Base-by-base conservation (phyloP, 169 alveolate genomes). In the Eimeria brunetti region DNA sequence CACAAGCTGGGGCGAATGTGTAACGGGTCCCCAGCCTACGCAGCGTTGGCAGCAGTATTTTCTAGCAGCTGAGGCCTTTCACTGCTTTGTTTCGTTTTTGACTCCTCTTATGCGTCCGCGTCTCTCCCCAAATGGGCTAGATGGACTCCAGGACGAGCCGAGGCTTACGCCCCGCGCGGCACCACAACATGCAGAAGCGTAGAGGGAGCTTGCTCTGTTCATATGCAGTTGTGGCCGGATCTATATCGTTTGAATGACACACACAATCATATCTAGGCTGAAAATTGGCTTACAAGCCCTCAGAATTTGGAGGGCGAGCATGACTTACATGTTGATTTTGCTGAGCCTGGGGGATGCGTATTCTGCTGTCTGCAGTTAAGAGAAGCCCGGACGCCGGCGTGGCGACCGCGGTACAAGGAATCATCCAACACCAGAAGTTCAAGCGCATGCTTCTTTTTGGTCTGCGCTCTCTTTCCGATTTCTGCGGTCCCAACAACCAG, bases 401-500 rank as follows among this genome's bases (percentile, higher is more conserved):
- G 60, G 98, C 98, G 91, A 98, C 98, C 81, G 99, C 99, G 30
- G 99, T 98, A 71, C 96, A 98, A 44, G 98, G 99, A 80, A 97
- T 98, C 69, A 97, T 97, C 69, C 98, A 98, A 85, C 99, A 98
- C 96, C 99, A 98, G 95, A 98, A 98, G 95, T 98, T 98, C 97
- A 98, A 98, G 95, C 98, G 98, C 96, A 98, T 98, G 99, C 96
- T 98, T 96, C 95, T 98, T 96, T 98, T 98, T 96, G 98, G 99
- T 8, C 96, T 98, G 95, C 96, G 99, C 75, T 98, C 99, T 12
- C 98, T 98, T 73, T 97, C 99, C 49, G 99, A 98, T 92, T 97
- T 98, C 83, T 98, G 99, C 96, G 97, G 96, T 76, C 99, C 99
- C n/a, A 97, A 98, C 62, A 96, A 97, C 88, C 98, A 98, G 96